phyloP scores from a whole-genome alignment of 768 basidiomycete genomes.

The Mrakia frigida region DNA sequence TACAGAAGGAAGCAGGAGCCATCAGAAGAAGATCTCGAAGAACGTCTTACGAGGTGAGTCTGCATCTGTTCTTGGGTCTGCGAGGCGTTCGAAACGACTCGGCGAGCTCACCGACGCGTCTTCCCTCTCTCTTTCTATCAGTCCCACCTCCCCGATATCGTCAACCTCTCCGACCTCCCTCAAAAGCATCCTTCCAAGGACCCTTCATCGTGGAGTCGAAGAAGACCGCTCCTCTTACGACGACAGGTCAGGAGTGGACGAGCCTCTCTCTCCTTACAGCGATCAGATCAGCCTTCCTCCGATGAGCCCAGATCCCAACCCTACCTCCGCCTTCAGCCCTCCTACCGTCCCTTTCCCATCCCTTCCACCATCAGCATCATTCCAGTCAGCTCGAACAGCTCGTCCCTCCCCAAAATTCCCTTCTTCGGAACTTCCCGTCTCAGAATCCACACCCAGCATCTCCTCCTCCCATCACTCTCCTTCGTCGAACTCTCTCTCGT shows the following conservation, averaged over 20 bases:
- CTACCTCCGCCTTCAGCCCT: background rate
- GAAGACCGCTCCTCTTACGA: conserved; percentile 1
- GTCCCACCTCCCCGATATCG: background rate
- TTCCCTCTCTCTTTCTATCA: background rate
- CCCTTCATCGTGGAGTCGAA: background rate
- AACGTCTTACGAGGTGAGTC: background rate
- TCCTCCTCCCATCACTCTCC: background rate
- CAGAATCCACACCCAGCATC: background rate
- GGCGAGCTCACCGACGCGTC: background rate
- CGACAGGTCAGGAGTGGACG: background rate
- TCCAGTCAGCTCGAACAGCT: background rate
- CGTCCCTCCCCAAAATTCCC: background rate
- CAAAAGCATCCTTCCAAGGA: background rate
- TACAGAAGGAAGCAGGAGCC: background rate
- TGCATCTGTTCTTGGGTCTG: background rate
- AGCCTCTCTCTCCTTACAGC: background rate
- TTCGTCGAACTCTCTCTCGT: background rate
- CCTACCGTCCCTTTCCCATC: background rate
- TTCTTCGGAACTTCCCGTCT: background rate
- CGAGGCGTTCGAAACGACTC: too few species aligned
- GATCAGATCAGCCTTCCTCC: conserved; percentile 5
- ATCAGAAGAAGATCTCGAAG: background rate
- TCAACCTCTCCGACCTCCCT: background rate
- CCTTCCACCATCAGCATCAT: background rate
- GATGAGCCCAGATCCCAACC: background rate